Base-by-base conservation (phyloP, 2,329 filamentous ascomycete genomes). In the Diplocarpon mali region DNA sequence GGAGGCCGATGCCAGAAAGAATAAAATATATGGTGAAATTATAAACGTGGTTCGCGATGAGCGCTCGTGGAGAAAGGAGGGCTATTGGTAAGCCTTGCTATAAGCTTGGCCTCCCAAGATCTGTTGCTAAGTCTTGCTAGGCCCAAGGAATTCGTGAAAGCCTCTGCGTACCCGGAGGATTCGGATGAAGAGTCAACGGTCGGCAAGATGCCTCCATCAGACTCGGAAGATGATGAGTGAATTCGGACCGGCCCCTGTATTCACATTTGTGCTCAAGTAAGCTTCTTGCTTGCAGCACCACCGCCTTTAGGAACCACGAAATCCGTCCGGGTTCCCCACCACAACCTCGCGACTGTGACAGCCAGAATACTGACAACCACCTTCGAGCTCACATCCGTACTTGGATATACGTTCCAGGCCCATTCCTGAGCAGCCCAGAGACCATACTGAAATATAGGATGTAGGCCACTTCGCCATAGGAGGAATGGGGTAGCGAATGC, bases 11-110 rank as follows among this genome's bases (percentile, higher is more conserved):
- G 77, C 74, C 17, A 68, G 80, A 41, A 80, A 83, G 36, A 87
- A 87, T 57, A 88, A 87, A 63, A 75, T 94, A 11, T 73, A 76
- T 42, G 92, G 90, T 12, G 86, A 95, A 64, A 95, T 98, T 57
- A 73, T 94, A 54, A 95, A 95, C 60, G 78, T 96, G 30, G 88
- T 96, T 31, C 73, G 86, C 31, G 87, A 95, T 59, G 89, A 95
- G 68, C 93, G 86, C 66, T 72, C 73, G 35, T 98, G 92, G 92
- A 78, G 88, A 59, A 95, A 94, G 67, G 80, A 84, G 68, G 58
- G 70, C 9, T 98, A 90, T 62, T 96, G 92, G 92, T 90, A 47
- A 44, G 45, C 34, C 14, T 29, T 20, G 16, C 11, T 5, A 27
- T 20, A 4, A 24, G 3, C 20, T 24, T 24, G 20, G 20, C 4